Conservation (phyloP, 2,329 filamentous ascomycete species). For the Pyrenochaeta sp. region DNA sequence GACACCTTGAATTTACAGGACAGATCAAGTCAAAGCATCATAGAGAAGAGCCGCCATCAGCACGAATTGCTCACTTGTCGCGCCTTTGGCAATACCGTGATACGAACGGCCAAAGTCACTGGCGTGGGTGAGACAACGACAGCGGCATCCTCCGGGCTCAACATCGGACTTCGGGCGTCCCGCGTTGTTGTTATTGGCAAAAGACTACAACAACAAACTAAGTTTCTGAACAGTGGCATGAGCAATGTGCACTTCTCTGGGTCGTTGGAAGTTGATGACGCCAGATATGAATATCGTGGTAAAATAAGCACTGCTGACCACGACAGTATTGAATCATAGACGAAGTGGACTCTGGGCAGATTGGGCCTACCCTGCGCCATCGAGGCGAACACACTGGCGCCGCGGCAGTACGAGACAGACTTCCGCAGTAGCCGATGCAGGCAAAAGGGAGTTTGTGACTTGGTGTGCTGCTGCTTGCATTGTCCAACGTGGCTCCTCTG, state of each 20-base stretch:
- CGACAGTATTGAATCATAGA: slow-evolving; percentile 4
- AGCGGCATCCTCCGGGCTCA: background rate
- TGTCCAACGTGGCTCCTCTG: background rate
- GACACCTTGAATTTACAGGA: too few species aligned
- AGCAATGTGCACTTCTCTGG: background rate
- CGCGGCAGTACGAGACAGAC: slow-evolving; percentile 2
- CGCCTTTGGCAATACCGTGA: slow-evolving; percentile 5
- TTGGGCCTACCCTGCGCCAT: background rate
- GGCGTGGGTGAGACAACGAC: background rate
- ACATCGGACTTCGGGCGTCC: background rate
- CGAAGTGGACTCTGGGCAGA: background rate
- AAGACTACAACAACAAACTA: background rate
- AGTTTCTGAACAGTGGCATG: background rate
- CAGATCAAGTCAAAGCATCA: too few species aligned
- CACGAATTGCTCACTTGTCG: too few species aligned
- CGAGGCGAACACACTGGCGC: background rate
- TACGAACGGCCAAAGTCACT: slow-evolving; percentile 1
- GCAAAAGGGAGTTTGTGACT: too few species aligned
- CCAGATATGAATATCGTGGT: slow-evolving; percentile 4
- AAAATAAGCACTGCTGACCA: slow-evolving; percentile 1
- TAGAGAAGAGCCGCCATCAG: too few species aligned
- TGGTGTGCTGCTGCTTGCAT: background rate
- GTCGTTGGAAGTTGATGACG: background rate
- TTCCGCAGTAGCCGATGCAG: background rate
- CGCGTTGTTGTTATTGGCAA: background rate